These are phyloP conservation scores for Epichloe hybrida DNA, from an alignment of 2,329 filamentous ascomycete species.

Conservation along the genomic window DNA sequence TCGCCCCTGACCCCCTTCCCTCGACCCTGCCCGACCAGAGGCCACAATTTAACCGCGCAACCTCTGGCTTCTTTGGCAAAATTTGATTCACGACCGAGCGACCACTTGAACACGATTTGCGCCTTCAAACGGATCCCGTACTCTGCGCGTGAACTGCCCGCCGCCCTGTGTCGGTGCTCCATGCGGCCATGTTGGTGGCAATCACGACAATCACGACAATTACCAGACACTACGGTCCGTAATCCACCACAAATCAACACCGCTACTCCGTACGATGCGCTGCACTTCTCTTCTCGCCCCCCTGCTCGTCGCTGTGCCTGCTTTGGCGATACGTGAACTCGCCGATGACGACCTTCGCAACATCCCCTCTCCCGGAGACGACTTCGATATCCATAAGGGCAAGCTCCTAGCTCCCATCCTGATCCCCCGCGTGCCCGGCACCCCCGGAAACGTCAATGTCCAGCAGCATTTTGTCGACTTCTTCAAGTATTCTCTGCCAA, in stretches of 20 bases:
- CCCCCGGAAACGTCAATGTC: constrained; percentile 54
- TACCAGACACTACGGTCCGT: background rate
- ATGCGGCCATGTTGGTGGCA: background rate
- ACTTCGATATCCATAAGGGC: constrained; percentile 68
- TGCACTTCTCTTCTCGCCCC: background rate
- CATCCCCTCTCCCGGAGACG: constrained; percentile 57
- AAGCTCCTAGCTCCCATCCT: constrained; percentile 75
- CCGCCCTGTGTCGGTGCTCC: too few relatives aligned
- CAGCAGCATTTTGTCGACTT: constrained; percentile 76
- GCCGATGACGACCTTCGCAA: constrained; percentile 60
- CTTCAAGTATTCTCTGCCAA: constrained; percentile 59
- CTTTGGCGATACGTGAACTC: constrained; percentile 36
- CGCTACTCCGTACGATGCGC: constrained; percentile 1
- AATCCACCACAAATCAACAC: too few relatives aligned
- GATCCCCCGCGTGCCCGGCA: constrained; percentile 75
- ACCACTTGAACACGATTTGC: too few relatives aligned
- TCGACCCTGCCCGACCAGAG: too few relatives aligned
- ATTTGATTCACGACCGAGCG: too few relatives aligned
- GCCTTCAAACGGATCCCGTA: too few relatives aligned
- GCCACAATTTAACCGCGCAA: too few relatives aligned
- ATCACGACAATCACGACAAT: background rate
- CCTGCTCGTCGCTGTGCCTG: constrained; percentile 6
- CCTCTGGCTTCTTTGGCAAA: too few relatives aligned
- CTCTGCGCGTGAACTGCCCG: too few relatives aligned
- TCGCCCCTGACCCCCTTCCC: too few relatives aligned